Conservation (phyloP, 129 eudicot species). For the Glebionis coronaria region DNA sequence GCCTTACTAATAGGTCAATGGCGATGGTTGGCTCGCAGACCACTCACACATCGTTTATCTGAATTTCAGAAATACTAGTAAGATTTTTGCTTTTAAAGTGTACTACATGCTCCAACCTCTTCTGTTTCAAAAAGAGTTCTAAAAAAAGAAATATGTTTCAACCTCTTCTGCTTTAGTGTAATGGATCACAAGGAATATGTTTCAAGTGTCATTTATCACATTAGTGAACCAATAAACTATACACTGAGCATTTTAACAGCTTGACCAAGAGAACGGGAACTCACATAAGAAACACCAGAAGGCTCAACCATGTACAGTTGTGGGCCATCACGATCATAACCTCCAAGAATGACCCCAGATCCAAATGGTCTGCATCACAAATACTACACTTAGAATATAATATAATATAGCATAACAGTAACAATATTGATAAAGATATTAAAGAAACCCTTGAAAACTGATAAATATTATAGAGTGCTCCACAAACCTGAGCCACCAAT, state of each 20-base stretch:
- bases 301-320: conserved; percentile 97
- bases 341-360: conserved; percentile 90
- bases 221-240: neutral
- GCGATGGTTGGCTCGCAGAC: too few relatives aligned
- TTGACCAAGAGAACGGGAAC: conserved; percentile 29
- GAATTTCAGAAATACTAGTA: too few relatives aligned
- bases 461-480: conserved; percentile 5
- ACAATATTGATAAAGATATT: neutral
- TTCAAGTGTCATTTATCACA: neutral
- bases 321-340: conserved; percentile 98
- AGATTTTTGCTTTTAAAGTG: too few relatives aligned
- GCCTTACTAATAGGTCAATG: too few relatives aligned
- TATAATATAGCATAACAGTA: neutral
- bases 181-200: too few relatives aligned
- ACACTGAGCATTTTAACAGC: conserved; percentile 1
- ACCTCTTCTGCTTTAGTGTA: too few relatives aligned
- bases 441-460: conserved; percentile 2
- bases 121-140: too few relatives aligned
- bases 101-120: too few relatives aligned
- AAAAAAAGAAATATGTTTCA: too few relatives aligned
- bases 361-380: conserved; percentile 85
- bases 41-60: too few relatives aligned
- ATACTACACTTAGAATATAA: conserved; percentile 19
- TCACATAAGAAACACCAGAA: conserved; percentile 95
- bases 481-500: conserved; percentile 98